Evolutionary conservation across 192 early-diverging fungal species (phyloP).

Genomic region (Umbelopsis sp.): DNA sequence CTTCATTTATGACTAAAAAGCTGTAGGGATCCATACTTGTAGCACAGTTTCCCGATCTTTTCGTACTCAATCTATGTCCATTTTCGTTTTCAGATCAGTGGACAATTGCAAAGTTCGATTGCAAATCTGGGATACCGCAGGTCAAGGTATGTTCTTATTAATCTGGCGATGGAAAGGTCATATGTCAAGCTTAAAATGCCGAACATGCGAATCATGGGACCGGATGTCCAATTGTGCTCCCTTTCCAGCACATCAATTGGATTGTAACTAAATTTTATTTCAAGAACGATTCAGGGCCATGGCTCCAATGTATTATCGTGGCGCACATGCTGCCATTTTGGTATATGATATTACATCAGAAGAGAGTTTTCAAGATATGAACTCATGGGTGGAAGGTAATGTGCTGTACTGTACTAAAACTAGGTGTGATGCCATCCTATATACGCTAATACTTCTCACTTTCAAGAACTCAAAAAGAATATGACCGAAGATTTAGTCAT

Average conservation of each 20-base stretch:
- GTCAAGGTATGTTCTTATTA: slow-evolving; percentile 61
- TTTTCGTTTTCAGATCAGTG: slow-evolving; percentile 47
- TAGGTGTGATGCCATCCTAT: no score
- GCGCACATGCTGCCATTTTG: slow-evolving; percentile 69
- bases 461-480: slow-evolving; percentile 62
- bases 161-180: background rate
- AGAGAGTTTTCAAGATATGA: slow-evolving; percentile 68
- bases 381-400: slow-evolving; percentile 63
- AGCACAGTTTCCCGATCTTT: background rate
- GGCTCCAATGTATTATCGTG: slow-evolving; percentile 79
- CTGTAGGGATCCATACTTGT: slow-evolving; percentile 49
- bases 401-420: background rate
- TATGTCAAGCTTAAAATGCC: slow-evolving; percentile 16
- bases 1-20: slow-evolving; percentile 77
- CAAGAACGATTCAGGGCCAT: slow-evolving; percentile 75
- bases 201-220: slow-evolving; percentile 16
- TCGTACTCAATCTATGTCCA: slow-evolving; percentile 8
- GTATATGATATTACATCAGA: slow-evolving; percentile 77
- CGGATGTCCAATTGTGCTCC: background rate
- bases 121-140: slow-evolving; percentile 93
- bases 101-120: slow-evolving; percentile 77
- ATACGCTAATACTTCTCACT: background rate
- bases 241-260: background rate
- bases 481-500: slow-evolving; percentile 70
- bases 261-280: background rate